A percentile compares a stretch with the other conserved stretches of the same genome.
Evolutionary conservation across 2,329 filamentous ascomycete species (phyloP).

Genomic region (Aspergillus sclerotialis): DNA sequence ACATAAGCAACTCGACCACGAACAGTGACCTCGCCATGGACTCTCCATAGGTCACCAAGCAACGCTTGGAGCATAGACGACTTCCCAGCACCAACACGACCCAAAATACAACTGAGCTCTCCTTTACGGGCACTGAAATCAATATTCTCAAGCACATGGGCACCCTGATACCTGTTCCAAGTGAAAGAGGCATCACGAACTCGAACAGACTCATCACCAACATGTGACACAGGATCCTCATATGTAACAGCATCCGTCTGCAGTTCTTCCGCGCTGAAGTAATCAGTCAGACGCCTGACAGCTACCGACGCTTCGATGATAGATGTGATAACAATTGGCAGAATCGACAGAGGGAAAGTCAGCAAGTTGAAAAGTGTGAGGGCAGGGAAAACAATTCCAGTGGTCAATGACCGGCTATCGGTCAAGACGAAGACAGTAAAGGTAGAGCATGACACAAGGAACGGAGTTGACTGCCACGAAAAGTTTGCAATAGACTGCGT

Average conservation of each 20-base stretch:
- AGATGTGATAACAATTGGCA: constrained; percentile 96
- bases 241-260: constrained; percentile 73
- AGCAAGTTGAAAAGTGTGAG: constrained; percentile 90
- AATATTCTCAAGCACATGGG: constrained; percentile 68
- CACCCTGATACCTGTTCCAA: constrained; percentile 76
- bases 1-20: constrained; percentile 84
- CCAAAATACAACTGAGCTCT: constrained; percentile 86
- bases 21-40: constrained; percentile 73
- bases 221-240: constrained; percentile 62
- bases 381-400: constrained; percentile 92
- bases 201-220: constrained; percentile 77
- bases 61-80: constrained; percentile 85
- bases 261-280: constrained; percentile 80
- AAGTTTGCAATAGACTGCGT: constrained; percentile 94
- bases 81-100: constrained; percentile 90
- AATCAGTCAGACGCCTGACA: constrained; percentile 75
- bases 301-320: constrained; percentile 96
- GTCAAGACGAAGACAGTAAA: constrained; percentile 92
- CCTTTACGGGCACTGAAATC: constrained; percentile 86
- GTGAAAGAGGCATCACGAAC: constrained; percentile 85
- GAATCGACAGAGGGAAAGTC: constrained; percentile 85
- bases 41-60: constrained; percentile 87
- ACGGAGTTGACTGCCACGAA: constrained; percentile 95
- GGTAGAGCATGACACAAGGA: constrained; percentile 93
- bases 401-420: constrained; percentile 71